These are phyloP conservation scores for Talaromyces stipitatus DNA, from an alignment of 495 filamentous ascomycete species.

Conservation along the genomic window DNA sequence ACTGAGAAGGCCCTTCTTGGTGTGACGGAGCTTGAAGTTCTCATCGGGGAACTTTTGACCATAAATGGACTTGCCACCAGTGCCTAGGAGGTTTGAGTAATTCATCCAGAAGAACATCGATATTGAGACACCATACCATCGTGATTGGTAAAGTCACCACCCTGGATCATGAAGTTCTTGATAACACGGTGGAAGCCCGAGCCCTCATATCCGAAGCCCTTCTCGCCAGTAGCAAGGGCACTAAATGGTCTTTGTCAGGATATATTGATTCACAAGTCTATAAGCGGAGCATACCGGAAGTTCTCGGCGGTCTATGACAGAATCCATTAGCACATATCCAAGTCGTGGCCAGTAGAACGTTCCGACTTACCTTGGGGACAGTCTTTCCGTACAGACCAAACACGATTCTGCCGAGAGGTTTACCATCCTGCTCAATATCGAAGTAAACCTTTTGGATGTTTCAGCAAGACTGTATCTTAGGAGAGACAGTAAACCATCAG, in stretches of 20 bases:
- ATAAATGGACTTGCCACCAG: conserved; percentile 97
- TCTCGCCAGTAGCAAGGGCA: conserved; percentile 92
- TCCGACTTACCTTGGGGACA: conserved; percentile 64
- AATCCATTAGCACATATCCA: conserved; percentile 6
- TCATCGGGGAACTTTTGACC: conserved; percentile 92
- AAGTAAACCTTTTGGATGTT: conserved; percentile 63
- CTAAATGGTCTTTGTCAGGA: conserved; percentile 22
- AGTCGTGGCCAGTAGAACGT: neutral
- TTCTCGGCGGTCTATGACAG: conserved; percentile 75
- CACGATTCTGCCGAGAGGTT: conserved; percentile 77
- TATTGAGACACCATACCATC: conserved; percentile 47
- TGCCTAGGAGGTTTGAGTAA: conserved; percentile 41
- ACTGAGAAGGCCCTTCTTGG: conserved; percentile 56
- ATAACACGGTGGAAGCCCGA: conserved; percentile 98
- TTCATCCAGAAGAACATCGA: neutral
- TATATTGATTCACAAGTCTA: neutral
- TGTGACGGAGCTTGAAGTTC: conserved; percentile 99
- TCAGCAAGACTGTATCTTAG: conserved; percentile 9
- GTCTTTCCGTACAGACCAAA: conserved; percentile 97
- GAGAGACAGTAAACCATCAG: neutral
- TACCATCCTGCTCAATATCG: conserved; percentile 85
- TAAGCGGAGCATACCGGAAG: conserved; percentile 57
- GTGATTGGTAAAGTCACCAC: conserved; percentile 95
- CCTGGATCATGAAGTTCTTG: conserved; percentile 98
- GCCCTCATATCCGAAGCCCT: conserved; percentile 92